Base-by-base conservation (phyloP, 2,329 filamentous ascomycete genomes). In the Madurella fahalii region DNA sequence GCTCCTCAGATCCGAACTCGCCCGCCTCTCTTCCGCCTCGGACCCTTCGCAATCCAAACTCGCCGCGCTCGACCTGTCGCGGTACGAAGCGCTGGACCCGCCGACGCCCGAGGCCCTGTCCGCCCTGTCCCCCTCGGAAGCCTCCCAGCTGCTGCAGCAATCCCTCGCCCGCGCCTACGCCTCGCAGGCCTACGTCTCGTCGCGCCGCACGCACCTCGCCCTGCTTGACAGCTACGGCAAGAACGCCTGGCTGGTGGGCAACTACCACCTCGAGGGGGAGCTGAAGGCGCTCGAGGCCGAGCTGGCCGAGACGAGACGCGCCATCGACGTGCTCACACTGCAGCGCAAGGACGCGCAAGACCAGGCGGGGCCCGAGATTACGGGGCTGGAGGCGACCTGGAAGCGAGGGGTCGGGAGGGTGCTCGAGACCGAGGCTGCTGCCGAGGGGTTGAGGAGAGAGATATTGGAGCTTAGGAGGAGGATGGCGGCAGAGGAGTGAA, bases 191-290 rank as follows among this genome's bases (percentile, higher is more conserved):
- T 82, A 84, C 69, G 74, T 85, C 12, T 61, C 68, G 12, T 65
- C 71, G n/a, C 79, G 82, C 3, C 69, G 74, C 37, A 64, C 76
- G 32, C 78, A 83, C 70, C 81, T 96, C 16, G 74, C 77, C 1
- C 78, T 96, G n/a, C 81, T 96, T 17, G 89, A 94, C 64, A 79
- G 79, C 48, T 86, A 86, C 70, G 94, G 93, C 62, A 90, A 90
- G 73, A 96, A 96, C 70, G 87, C 90, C 9, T 97, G 94, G 93
- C 77, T 99, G 52, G 80, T 95, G 9, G 83, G 83, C 5, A 99
- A 99, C 71, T 83, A 86, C 63, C 84, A 89, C 62, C 71, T 91
- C 17, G 93, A 96, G 72, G 82, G 83, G 42, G 80, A 90, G 41
- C 71, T 95, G 49, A 78, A 79, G 48, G 70, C 70, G 12, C 66